Evolutionary conservation across 75 land plant species (phyloP).

Genomic region (Picea glauca): DNA sequence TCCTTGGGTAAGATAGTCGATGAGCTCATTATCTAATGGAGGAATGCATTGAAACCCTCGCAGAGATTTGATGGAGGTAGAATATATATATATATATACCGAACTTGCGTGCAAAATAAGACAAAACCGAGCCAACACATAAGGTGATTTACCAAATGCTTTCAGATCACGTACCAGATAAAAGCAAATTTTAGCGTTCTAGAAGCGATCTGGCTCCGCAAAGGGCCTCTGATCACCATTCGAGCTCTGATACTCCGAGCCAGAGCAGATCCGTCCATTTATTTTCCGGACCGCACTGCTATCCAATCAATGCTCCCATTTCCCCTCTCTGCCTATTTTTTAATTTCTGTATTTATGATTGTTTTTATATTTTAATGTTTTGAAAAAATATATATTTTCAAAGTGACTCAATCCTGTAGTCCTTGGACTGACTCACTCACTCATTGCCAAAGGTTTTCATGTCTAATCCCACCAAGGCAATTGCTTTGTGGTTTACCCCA

Average conservation of each 20-base stretch:
- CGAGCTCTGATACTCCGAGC: background rate
- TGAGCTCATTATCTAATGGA: too few species aligned
- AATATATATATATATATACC: too few species aligned
- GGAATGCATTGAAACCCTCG: background rate
- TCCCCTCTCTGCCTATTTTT: background rate
- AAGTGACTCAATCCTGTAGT: too few species aligned
- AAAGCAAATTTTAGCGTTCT: background rate
- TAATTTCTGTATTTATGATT: too few species aligned
- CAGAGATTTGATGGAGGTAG: background rate
- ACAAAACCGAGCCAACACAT: background rate
- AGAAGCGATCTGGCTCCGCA: background rate
- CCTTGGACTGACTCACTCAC: too few species aligned
- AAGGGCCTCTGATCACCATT: constrained; percentile 1
- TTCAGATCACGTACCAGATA: background rate
- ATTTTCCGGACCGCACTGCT: background rate
- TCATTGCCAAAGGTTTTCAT: too few species aligned
- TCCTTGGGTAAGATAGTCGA: too few species aligned
- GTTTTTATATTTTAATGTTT: too few species aligned
- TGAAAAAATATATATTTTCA: too few species aligned
- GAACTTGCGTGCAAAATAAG: background rate
- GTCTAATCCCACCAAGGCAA: too few species aligned
- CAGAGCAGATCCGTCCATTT: background rate
- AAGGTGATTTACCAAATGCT: background rate
- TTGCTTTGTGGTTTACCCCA: too few species aligned
- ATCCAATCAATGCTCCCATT: background rate